These are phyloP conservation scores for Galerina marginata DNA, from an alignment of 768 basidiomycete species.

Conservation along the genomic window DNA sequence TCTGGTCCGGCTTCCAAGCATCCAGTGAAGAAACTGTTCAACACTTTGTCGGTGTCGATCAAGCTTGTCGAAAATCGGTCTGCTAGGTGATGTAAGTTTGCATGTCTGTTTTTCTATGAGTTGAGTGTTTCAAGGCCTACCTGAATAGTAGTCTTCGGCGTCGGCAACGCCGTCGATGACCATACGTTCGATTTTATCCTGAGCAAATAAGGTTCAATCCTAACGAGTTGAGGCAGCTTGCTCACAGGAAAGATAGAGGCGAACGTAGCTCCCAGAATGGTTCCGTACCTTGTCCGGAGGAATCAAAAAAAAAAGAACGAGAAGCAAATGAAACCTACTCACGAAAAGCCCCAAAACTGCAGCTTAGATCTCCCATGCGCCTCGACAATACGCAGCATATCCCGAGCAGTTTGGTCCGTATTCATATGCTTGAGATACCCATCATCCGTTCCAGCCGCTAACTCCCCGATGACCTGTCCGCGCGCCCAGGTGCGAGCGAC, in stretches of 20 bases:
- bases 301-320: background rate
- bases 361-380: constrained; percentile 38
- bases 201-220: constrained; percentile 30
- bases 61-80: constrained; percentile 42
- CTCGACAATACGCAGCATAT: constrained; percentile 42
- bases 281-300: constrained; percentile 28
- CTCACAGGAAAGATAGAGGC: constrained; percentile 40
- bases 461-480: constrained; percentile 31
- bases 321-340: background rate
- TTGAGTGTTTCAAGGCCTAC: constrained; percentile 24
- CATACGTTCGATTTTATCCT: constrained; percentile 39
- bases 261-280: constrained; percentile 35
- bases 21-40: constrained; percentile 39
- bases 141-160: constrained; percentile 41
- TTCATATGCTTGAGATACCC: constrained; percentile 37
- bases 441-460: constrained; percentile 37
- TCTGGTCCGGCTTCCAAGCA: constrained; percentile 43
- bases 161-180: constrained; percentile 46
- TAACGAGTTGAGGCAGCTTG: background rate
- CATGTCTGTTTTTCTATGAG: background rate
- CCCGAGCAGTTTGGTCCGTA: constrained; percentile 42
- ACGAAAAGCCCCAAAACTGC: constrained; percentile 41
- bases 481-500: constrained; percentile 38
- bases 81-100: constrained; percentile 8
- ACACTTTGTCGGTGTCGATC: constrained; percentile 40